Percentiles rank a stretch among this genome's conserved stretches.
Evolutionary conservation across 768 basidiomycete species (phyloP).

Genomic region (Tylopilus balloui): DNA sequence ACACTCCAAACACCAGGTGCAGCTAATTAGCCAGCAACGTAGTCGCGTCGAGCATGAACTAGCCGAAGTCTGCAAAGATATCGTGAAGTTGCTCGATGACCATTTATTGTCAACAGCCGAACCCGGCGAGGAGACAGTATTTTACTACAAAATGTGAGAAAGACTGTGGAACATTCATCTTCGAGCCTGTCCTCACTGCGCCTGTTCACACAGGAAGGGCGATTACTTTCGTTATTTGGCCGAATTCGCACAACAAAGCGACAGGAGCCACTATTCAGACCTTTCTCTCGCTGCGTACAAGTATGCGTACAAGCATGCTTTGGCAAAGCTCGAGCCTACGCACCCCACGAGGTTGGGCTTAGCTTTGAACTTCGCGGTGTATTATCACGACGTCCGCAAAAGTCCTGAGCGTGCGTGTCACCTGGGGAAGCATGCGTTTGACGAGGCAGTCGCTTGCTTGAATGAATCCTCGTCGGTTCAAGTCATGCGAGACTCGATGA

Average conservation of each 20-base stretch:
- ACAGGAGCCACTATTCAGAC: conserved; percentile 64
- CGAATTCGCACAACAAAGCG: conserved; percentile 72
- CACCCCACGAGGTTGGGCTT: conserved; percentile 87
- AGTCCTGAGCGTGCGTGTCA: conserved; percentile 85
- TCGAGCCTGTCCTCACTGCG: conserved; percentile 7
- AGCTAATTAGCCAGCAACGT: conserved; percentile 68
- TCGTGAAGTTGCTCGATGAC: conserved; percentile 63
- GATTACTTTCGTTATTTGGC: conserved; percentile 91
- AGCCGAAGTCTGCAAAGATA: conserved; percentile 72
- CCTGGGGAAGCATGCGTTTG: conserved; percentile 88
- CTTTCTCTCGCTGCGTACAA: conserved; percentile 83
- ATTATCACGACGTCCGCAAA: conserved; percentile 82
- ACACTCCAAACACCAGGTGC: conserved; percentile 41
- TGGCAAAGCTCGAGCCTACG: conserved; percentile 65
- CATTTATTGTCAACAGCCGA: conserved; percentile 58
- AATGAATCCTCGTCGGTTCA: conserved; percentile 39
- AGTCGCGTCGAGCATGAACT: conserved; percentile 75
- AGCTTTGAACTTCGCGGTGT: conserved; percentile 92
- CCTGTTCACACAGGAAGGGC: conserved; percentile 54
- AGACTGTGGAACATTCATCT: background rate
- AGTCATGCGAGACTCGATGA: conserved; percentile 65
- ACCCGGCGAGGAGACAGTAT: conserved; percentile 79
- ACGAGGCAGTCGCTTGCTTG: conserved; percentile 77
- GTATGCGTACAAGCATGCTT: conserved; percentile 78
- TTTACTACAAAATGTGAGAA: conserved; percentile 83